A percentile compares a stretch with the other conserved stretches of the same genome.
Evolutionary conservation across 2,329 filamentous ascomycete genomes (phyloP).

Genomic region (Ophiostoma triangulosporum): DNA sequence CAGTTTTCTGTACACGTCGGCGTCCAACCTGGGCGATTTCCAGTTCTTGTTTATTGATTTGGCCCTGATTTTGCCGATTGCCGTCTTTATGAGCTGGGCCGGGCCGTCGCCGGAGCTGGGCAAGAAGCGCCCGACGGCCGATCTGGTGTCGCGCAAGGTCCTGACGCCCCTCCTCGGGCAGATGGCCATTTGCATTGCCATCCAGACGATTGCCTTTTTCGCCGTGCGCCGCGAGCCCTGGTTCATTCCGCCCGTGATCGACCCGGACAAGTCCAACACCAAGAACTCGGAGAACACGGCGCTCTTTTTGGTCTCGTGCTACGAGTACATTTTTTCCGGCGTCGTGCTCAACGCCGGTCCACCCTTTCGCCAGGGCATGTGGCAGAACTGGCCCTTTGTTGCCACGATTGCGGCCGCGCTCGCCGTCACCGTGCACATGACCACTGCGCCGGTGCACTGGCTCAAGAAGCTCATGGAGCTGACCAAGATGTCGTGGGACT

Average conservation of each 20-base stretch:
- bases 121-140: slow-evolving; percentile 78
- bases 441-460: slow-evolving; percentile 58
- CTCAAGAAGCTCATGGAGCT: slow-evolving; percentile 70
- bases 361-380: slow-evolving; percentile 73
- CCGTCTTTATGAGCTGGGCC: slow-evolving; percentile 98
- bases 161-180: slow-evolving; percentile 80
- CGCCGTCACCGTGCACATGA: slow-evolving; percentile 62
- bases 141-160: slow-evolving; percentile 85
- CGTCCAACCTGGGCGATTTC: slow-evolving; percentile 90
- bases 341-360: slow-evolving; percentile 82
- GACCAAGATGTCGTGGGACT: slow-evolving; percentile 59
- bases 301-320: slow-evolving; percentile 80
- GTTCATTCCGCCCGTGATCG: slow-evolving; percentile 70
- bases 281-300: slow-evolving; percentile 89
- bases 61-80: slow-evolving; percentile 82
- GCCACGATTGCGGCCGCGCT: slow-evolving; percentile 58
- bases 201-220: slow-evolving; percentile 63
- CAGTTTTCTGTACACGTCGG: slow-evolving; percentile 87
- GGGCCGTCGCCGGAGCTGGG: slow-evolving; percentile 66
- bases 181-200: slow-evolving; percentile 63
- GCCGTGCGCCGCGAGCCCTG: slow-evolving; percentile 68
- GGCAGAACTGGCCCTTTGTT: slow-evolving; percentile 75
- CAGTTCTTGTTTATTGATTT: slow-evolving; percentile 91
- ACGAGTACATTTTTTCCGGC: slow-evolving; percentile 85
- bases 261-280: slow-evolving; percentile 69